phyloP scores from a whole-genome alignment of 1,284 basidiomycete genomes.

The Trichosporon coremiiforme region DNA sequence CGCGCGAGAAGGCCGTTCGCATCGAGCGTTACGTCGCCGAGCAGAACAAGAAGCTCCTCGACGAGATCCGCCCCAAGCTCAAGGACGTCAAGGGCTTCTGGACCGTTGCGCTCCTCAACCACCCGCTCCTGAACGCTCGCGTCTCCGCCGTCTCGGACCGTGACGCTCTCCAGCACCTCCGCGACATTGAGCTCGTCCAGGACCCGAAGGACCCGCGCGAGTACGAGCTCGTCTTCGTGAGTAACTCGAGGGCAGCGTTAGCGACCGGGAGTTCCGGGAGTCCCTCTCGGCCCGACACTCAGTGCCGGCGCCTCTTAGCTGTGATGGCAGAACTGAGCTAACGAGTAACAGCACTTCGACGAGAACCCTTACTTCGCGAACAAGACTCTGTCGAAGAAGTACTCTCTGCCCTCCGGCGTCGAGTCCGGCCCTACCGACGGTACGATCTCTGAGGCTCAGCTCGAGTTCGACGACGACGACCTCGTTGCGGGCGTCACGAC shows the following conservation, averaged over 20 bases:
- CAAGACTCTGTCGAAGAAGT: conserved; percentile 50
- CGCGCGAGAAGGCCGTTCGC: conserved; percentile 42
- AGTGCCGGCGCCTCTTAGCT: too few species aligned
- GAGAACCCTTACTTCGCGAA: conserved; percentile 57
- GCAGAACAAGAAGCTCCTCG: conserved; percentile 41
- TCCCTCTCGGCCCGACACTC: too few species aligned
- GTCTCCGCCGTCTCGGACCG: conserved; percentile 45
- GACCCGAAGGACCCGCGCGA: conserved; percentile 52
- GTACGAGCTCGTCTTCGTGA: conserved; percentile 53
- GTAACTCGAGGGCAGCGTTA: conserved; percentile 25
- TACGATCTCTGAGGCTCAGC: conserved; percentile 43
- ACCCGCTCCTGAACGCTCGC: conserved; percentile 33
- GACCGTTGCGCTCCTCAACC: conserved; percentile 43
- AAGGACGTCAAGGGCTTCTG: conserved; percentile 50
- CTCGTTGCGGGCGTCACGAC: conserved; percentile 38
- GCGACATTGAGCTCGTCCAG: conserved; percentile 51
- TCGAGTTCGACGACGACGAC: conserved; percentile 41
- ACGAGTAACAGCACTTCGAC: conserved; percentile 50
- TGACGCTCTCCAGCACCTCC: conserved; percentile 50
- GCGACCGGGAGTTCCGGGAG: too few species aligned
- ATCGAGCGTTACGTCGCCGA: conserved; percentile 34
- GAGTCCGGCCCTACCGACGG: conserved; percentile 42
- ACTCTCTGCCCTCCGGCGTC: conserved; percentile 38
- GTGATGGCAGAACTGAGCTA: background rate
- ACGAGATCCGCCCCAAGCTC: conserved; percentile 37